These are phyloP conservation scores for Metroxylon sagu DNA, from an alignment of 176 grass and related monocot genomes.

Conservation along the genomic window DNA sequence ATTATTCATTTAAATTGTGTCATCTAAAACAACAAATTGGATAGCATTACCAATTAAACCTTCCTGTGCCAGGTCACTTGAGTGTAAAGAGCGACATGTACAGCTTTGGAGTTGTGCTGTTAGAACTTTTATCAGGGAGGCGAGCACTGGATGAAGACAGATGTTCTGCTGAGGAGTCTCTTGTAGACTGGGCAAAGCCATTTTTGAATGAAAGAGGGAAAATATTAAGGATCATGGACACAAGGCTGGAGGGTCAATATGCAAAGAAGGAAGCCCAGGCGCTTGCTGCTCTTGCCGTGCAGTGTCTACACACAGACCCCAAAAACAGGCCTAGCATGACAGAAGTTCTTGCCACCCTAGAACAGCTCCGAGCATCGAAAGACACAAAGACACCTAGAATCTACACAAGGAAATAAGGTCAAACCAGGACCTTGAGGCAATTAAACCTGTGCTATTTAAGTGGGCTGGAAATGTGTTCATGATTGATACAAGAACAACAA, in stretches of 20 bases:
- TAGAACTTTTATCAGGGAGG: conserved; percentile 58
- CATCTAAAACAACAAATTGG: too few relatives aligned
- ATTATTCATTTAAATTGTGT: neutral
- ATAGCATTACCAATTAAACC: too few relatives aligned
- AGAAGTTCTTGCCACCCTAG: conserved; percentile 39
- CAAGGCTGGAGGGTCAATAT: conserved; percentile 72
- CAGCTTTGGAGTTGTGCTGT: conserved; percentile 73
- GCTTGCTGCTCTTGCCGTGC: conserved; percentile 45
- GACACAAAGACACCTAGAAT: neutral
- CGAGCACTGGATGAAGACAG: conserved; percentile 44
- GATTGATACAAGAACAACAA: too few relatives aligned
- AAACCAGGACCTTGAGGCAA: too few relatives aligned
- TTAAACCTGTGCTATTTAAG: too few relatives aligned
- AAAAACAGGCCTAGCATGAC: conserved; percentile 59
- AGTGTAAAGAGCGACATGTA: conserved; percentile 76
- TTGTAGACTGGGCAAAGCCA: conserved; percentile 80
- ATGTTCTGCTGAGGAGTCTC: conserved; percentile 19
- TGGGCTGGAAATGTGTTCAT: too few relatives aligned
- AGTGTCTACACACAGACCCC: conserved; percentile 48
- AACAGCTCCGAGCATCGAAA: conserved; percentile 31
- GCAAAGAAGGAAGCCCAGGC: conserved; percentile 67
- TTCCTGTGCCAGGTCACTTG: conserved; percentile 40
- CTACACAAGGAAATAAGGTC: too few relatives aligned
- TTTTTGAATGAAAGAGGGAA: conserved; percentile 36
- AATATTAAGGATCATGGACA: conserved; percentile 75